Percentiles rank a stretch among this genome's conserved stretches.
These are phyloP conservation scores for Akanthomyces lecanii DNA, from an alignment of 2,329 filamentous ascomycete species.

Conservation along the genomic window DNA sequence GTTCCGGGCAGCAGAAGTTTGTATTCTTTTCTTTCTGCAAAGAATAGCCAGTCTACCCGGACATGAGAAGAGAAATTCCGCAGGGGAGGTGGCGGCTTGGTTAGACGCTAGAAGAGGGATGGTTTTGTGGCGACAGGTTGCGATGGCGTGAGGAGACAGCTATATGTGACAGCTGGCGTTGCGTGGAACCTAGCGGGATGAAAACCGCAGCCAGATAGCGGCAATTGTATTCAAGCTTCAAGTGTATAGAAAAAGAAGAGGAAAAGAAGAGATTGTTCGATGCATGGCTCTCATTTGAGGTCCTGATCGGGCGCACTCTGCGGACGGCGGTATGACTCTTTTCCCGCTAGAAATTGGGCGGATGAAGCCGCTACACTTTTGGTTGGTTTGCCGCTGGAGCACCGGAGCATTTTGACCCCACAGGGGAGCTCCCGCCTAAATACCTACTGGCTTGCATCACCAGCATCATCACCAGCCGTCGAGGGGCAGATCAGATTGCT, in stretches of 20 bases:
- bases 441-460: background rate
- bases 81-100: background rate
- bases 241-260: background rate
- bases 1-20: no score
- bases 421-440: background rate
- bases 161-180: background rate
- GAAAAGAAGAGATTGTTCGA: background rate
- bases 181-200: background rate
- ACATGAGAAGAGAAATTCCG: background rate
- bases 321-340: conserved; percentile 11
- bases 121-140: conserved; percentile 5
- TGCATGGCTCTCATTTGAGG: background rate
- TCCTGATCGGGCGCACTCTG: background rate
- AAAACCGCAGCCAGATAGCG: background rate
- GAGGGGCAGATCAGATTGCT: background rate
- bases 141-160: background rate
- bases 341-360: background rate
- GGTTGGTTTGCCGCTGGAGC: background rate
- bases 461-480: background rate
- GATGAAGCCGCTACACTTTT: background rate
- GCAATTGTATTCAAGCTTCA: background rate
- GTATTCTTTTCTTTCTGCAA: background rate
- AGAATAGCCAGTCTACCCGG: background rate
- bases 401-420: conserved; percentile 1
- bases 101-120: background rate